Conservation (phyloP, 208 protist genomes). For the Porcisia deanei region DNA sequence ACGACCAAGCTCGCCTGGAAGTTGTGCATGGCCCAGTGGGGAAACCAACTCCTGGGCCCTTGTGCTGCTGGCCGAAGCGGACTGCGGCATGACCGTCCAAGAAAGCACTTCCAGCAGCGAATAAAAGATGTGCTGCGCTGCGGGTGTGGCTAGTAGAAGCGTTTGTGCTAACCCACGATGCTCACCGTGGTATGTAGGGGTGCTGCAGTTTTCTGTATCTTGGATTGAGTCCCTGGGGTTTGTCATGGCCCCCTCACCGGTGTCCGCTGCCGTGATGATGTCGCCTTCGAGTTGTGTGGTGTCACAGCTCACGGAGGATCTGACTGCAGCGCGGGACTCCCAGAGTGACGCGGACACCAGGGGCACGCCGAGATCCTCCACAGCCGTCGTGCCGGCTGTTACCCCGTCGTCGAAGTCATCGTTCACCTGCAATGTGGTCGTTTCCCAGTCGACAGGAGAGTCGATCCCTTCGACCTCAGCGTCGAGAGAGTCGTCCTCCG, state of each 20-base stretch:
- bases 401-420: neutral
- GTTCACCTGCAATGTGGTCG: neutral
- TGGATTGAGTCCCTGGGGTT: neutral
- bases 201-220: neutral
- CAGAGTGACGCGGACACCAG: neutral
- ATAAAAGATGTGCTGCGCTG: conserved; percentile 53
- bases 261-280: neutral
- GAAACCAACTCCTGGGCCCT: neutral
- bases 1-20: neutral
- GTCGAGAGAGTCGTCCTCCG: neutral
- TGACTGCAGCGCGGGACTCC: conserved; percentile 8
- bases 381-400: neutral
- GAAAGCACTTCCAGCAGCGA: conserved; percentile 54
- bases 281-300: neutral
- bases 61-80: neutral
- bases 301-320: neutral
- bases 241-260: neutral
- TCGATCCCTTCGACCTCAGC: neutral
- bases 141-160: conserved; percentile 21
- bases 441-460: neutral
- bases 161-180: neutral
- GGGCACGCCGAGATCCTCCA: neutral
- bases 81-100: conserved; percentile 20
- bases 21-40: neutral
- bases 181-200: neutral